phyloP scores from a whole-genome alignment of 192 early-diverging fungal species.

The Coemansia sp. region DNA sequence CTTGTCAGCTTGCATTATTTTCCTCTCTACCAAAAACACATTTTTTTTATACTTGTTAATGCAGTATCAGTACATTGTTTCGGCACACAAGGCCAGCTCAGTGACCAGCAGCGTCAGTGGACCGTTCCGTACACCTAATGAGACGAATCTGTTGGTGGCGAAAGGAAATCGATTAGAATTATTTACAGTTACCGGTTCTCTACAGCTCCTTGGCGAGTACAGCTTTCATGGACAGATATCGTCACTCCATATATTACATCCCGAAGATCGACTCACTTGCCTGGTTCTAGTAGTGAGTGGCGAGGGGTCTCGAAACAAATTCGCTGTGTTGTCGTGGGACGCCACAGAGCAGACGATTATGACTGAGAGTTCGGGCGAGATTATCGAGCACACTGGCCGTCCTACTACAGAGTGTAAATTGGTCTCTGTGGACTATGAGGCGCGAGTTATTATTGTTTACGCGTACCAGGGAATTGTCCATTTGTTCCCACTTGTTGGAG shows the following conservation, averaged over 20 bases:
- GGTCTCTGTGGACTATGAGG: constrained; percentile 62
- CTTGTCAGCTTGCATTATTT: not conserved
- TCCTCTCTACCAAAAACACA: not conserved
- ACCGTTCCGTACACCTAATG: constrained; percentile 63
- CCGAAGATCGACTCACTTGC: constrained; percentile 57
- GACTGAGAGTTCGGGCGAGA: constrained; percentile 69
- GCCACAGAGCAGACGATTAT: constrained; percentile 42
- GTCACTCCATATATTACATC: constrained; percentile 49
- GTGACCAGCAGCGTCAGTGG: constrained; percentile 68
- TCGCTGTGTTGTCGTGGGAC: constrained; percentile 73
- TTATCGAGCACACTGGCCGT: constrained; percentile 61
- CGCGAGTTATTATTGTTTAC: constrained; percentile 60
- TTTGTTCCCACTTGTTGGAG: constrained; percentile 60
- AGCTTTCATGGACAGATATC: constrained; percentile 73
- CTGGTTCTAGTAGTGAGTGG: constrained; percentile 59
- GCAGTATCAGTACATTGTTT: constrained; percentile 75
- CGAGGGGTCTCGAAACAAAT: constrained; percentile 66
- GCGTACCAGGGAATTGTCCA: constrained; percentile 73
- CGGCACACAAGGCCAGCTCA: constrained; percentile 78
- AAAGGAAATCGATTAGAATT: constrained; percentile 62
- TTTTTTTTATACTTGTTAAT: constrained; percentile 5
- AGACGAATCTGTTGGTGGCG: constrained; percentile 75
- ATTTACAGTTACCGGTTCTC: constrained; percentile 19
- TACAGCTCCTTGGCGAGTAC: constrained; percentile 63
- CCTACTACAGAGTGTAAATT: constrained; percentile 59